A percentile compares a stretch with the other conserved stretches of the same genome.
phyloP scores from a whole-genome alignment of 495 filamentous ascomycete genomes.

The Penicillium tannophilum region DNA sequence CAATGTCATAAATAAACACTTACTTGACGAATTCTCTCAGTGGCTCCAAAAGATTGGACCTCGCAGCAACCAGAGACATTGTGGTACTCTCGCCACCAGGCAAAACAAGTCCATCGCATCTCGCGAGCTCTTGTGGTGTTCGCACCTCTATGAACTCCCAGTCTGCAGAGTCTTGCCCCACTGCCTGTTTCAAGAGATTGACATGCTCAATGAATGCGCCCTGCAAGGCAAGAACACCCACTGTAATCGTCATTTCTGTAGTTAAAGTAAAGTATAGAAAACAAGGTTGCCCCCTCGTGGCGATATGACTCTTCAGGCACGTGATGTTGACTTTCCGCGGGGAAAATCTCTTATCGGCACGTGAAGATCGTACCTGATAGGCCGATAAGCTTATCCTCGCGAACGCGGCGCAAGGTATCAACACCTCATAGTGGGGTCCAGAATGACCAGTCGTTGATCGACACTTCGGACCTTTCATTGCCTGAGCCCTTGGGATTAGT shows the following conservation, averaged over 20 bases:
- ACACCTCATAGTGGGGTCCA: slow-evolving; percentile 5
- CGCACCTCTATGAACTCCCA: slow-evolving; percentile 80
- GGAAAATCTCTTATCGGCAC: slow-evolving; percentile 28
- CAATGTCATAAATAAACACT: slow-evolving; percentile 26
- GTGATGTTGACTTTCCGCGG: slow-evolving; percentile 31
- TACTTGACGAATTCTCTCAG: slow-evolving; percentile 93
- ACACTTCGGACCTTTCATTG: neutral
- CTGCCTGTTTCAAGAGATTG: slow-evolving; percentile 70
- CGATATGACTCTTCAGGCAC: slow-evolving; percentile 30
- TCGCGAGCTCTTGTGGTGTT: slow-evolving; percentile 66
- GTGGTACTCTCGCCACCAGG: slow-evolving; percentile 96
- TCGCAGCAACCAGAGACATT: slow-evolving; percentile 83
- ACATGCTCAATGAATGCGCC: slow-evolving; percentile 93
- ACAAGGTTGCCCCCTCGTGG: neutral
- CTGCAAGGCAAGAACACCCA: slow-evolving; percentile 90
- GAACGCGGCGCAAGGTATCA: neutral
- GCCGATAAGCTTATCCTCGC: slow-evolving; percentile 10
- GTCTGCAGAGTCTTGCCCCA: slow-evolving; percentile 32
- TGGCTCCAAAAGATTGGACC: slow-evolving; percentile 79
- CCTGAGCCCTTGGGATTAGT: neutral
- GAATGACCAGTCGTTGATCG: neutral
- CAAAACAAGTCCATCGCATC: slow-evolving; percentile 82
- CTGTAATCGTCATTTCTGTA: slow-evolving; percentile 53
- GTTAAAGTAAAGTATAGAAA: slow-evolving; percentile 12
- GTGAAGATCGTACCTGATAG: slow-evolving; percentile 12